Evolutionary conservation across 495 filamentous ascomycete genomes (phyloP).

Genomic region (Penicillium subrubescens): DNA sequence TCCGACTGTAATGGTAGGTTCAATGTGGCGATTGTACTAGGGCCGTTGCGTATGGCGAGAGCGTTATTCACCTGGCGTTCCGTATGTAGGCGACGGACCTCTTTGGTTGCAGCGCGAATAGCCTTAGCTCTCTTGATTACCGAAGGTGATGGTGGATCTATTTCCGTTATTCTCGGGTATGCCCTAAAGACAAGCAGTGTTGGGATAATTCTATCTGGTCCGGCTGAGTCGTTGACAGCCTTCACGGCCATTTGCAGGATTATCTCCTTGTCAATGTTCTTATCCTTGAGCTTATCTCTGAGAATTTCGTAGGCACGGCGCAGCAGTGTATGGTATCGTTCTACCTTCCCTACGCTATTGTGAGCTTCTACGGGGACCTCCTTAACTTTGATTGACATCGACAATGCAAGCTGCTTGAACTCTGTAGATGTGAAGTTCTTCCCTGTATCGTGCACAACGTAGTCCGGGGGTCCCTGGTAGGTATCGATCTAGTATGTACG

Average conservation of each 20-base stretch:
- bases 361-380: background rate
- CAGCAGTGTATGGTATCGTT: background rate
- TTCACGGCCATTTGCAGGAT: background rate
- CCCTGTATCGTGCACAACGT: background rate
- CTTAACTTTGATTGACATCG: background rate
- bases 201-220: background rate
- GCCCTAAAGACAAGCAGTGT: background rate
- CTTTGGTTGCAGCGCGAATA: background rate
- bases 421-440: background rate
- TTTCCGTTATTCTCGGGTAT: background rate
- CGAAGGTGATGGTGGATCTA: background rate
- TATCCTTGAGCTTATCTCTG: background rate
- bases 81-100: background rate
- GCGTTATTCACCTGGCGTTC: background rate
- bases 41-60: background rate
- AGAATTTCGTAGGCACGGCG: background rate
- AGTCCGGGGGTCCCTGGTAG: background rate
- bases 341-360: background rate
- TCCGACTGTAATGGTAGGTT: background rate
- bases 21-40: background rate
- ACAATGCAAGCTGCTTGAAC: background rate
- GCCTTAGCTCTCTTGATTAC: background rate
- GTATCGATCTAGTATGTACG: background rate
- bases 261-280: background rate
- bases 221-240: background rate